Conservation (phyloP, 2,329 filamentous ascomycete species). For the Calonectria naviculata region DNA sequence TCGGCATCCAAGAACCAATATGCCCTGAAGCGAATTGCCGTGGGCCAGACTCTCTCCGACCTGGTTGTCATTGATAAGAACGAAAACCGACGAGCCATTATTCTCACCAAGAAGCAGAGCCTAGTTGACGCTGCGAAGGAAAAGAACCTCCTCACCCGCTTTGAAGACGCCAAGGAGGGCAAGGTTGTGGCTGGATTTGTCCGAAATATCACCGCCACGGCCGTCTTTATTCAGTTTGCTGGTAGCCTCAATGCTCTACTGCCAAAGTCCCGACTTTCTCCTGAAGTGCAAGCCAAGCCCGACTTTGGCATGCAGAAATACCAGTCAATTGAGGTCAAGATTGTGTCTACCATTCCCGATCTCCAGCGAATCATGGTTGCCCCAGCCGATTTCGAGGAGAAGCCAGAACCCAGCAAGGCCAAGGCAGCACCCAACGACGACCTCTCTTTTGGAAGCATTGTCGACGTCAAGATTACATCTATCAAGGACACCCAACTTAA, state of each 20-base stretch:
- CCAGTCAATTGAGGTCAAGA: conserved; percentile 79
- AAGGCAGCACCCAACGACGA: conserved; percentile 62
- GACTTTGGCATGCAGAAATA: conserved; percentile 84
- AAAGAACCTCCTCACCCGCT: conserved; percentile 75
- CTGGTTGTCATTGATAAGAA: conserved; percentile 91
- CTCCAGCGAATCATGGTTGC: conserved; percentile 74
- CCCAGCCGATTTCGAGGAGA: conserved; percentile 59
- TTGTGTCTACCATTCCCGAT: conserved; percentile 78
- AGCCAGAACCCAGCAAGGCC: conserved; percentile 52
- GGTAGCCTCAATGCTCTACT: conserved; percentile 81
- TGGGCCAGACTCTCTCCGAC: conserved; percentile 84
- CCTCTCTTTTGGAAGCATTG: conserved; percentile 76
- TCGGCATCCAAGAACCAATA: conserved; percentile 82
- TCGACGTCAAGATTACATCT: conserved; percentile 83
- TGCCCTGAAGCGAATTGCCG: conserved; percentile 82
- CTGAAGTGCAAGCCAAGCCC: conserved; percentile 73
- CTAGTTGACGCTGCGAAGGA: conserved; percentile 80
- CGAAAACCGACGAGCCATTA: conserved; percentile 78
- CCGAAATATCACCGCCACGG: conserved; percentile 83
- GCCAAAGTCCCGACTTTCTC: conserved; percentile 80
- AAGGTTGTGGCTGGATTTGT: conserved; percentile 82
- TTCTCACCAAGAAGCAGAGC: conserved; percentile 85
- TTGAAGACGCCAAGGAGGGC: conserved; percentile 79
- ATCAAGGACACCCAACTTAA: conserved; percentile 94
- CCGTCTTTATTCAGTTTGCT: conserved; percentile 89